Conservation (phyloP, 2,329 filamentous ascomycete genomes). For the Nemania sp. region DNA sequence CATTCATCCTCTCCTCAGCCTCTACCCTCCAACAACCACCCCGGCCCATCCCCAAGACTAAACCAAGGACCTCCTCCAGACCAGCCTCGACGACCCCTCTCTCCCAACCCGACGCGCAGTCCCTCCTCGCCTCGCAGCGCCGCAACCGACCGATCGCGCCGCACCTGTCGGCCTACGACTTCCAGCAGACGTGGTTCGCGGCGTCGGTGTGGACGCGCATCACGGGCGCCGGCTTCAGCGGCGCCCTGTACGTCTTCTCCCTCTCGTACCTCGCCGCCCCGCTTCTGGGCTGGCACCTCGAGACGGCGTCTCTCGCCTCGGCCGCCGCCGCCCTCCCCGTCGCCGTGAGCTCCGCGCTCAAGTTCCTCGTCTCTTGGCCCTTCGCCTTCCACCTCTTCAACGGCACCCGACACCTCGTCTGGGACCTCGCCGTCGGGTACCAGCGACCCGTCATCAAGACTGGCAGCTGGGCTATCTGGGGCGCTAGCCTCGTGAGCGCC, state of each 20-base stretch:
- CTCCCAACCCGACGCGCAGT: conserved; percentile 55
- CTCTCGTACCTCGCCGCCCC: conserved; percentile 81
- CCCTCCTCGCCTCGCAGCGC: conserved; percentile 81
- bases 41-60: not conserved
- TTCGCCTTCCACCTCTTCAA: conserved; percentile 62
- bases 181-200: conserved; percentile 82
- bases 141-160: conserved; percentile 80
- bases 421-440: conserved; percentile 58
- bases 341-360: conserved; percentile 60
- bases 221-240: conserved; percentile 75
- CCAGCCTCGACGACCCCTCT: conserved; percentile 62
- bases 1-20: not conserved
- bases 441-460: conserved; percentile 51
- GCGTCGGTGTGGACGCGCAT: conserved; percentile 77
- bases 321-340: conserved; percentile 64
- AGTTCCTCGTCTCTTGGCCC: conserved; percentile 62
- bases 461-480: conserved; percentile 55
- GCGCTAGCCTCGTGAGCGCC: conserved; percentile 48
- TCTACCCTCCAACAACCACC: too few species aligned
- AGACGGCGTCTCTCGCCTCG: conserved; percentile 63
- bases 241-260: conserved; percentile 78
- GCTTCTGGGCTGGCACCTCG: conserved; percentile 66
- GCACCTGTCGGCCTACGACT: conserved; percentile 84
- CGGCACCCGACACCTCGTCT: conserved; percentile 59
- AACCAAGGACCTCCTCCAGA: conserved; percentile 45